phyloP scores from a whole-genome alignment of 148 eudicot genomes.

The Pouteria glomerata region DNA sequence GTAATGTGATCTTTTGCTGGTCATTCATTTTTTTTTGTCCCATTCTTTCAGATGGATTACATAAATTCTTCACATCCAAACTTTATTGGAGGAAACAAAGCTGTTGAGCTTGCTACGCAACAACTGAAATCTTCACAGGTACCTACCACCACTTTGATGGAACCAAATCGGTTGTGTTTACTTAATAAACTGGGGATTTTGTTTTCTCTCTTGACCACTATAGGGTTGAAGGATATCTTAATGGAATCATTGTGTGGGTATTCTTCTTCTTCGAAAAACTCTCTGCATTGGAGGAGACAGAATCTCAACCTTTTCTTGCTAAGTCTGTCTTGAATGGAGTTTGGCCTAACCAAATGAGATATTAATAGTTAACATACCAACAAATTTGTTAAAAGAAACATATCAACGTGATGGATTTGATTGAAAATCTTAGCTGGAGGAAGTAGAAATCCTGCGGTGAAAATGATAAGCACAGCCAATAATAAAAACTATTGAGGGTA shows the following conservation, averaged over 20 bases:
- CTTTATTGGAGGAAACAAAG: constrained; percentile 37
- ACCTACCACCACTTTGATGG: not conserved
- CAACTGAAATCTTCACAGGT: constrained; percentile 16
- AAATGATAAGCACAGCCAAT: not conserved
- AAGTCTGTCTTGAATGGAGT: constrained; percentile 12
- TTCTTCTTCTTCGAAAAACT: not conserved
- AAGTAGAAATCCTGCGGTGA: not conserved
- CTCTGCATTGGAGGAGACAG: not conserved
- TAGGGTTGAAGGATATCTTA: not conserved
- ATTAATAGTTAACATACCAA: not conserved
- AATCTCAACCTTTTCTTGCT: not conserved
- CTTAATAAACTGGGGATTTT: not conserved
- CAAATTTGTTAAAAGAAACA: not conserved
- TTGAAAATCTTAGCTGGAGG: not conserved
- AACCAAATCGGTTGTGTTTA: not conserved
- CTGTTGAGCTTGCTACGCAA: constrained; percentile 28
- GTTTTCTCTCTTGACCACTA: not conserved
- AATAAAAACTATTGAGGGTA: not conserved
- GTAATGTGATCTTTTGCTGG: not conserved
- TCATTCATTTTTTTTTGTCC: no score
- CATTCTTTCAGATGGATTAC: constrained; percentile 27
- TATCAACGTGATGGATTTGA: not conserved
- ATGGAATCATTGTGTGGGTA: not conserved
- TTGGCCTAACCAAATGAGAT: not conserved
- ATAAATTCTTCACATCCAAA: constrained; percentile 37